Base-by-base conservation (phyloP, 176 grass and related monocot species). In the Phyllostachys edulis region DNA sequence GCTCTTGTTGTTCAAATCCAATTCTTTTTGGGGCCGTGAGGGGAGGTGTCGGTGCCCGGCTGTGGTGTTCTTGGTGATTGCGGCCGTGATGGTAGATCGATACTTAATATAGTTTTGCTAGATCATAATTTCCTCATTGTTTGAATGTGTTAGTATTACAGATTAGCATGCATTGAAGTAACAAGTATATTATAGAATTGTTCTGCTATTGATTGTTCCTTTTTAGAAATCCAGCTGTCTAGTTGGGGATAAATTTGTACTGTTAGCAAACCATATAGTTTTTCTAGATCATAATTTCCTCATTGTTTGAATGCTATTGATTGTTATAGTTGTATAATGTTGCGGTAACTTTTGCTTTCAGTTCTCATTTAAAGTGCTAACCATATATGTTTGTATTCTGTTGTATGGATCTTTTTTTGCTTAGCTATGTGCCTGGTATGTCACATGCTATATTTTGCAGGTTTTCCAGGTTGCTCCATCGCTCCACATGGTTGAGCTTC, bases 381-480 rank as follows among this genome's bases (percentile, higher is more conserved):
- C 74, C 36, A 36, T 40, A 41, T 45, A 11, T 29, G 60, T 46
- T 59, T 1, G 46, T 49, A 36, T 65, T 44, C 14, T 85, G 2
- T 40, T 12, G 5, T 70, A 75, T 76, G n/a, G n/a, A 29, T 9
- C 39, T 70, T 42, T 54, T 61, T 38, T 47, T 60, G 17, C 29
- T 34, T 4, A 44, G 40, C 26, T 76, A 68, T 5, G 15, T 69
- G 20, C 17, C 13, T 80, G 49, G 45, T 73, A 38, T 77, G n/a
- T 90, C 4, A 55, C 24, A 75, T 17, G 16, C 70, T 2, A 75
- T 78, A 14, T 69, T 24, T 65, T 73, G 51, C 44, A 99, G 96
- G 93, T 99, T 89, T 99, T 99, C 85, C 93, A 99, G 89, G 96
- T 99, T 70, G 96, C 96, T 83, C 91, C 96, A 83, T 90, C 93